A percentile compares a stretch with the other conserved stretches of the same genome.
Evolutionary conservation across 768 basidiomycete genomes (phyloP).

Genomic region (Trametes cubensis): DNA sequence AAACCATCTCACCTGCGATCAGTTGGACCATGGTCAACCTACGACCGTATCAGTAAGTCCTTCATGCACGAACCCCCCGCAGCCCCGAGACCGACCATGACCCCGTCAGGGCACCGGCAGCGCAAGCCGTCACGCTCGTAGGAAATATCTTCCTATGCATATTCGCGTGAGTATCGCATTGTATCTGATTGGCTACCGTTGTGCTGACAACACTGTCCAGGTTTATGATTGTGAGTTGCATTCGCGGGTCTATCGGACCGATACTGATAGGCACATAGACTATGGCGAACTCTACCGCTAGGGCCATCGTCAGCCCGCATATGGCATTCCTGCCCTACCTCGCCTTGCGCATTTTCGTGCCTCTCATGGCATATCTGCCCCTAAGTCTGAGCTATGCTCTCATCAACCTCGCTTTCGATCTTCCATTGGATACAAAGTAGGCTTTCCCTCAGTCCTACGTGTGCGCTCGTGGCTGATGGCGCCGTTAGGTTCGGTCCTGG

Average conservation of each 20-base stretch:
- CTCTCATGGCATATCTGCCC: conserved; percentile 40
- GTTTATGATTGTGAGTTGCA: conserved; percentile 30
- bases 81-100: background rate
- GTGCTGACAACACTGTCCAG: conserved; percentile 13
- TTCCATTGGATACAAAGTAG: conserved; percentile 45
- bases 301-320: conserved; percentile 40
- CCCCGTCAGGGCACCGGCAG: conserved; percentile 35
- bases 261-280: conserved; percentile 26
- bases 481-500: conserved; percentile 18
- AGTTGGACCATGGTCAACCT: conserved; percentile 42
- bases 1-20: conserved; percentile 40
- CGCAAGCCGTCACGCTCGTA: conserved; percentile 47
- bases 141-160: conserved; percentile 40
- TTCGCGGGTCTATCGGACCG: background rate
- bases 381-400: conserved; percentile 47
- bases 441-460: background rate
- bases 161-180: conserved; percentile 31
- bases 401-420: conserved; percentile 45
- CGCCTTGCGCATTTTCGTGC: conserved; percentile 38
- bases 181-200: background rate
- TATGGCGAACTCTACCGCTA: conserved; percentile 36
- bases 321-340: conserved; percentile 40
- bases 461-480: background rate
- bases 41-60: conserved; percentile 39
- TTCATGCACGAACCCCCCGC: background rate